Evolutionary conservation across 805 yeast species (phyloP), one percentile per base, ranked within the genome.

Genomic region (Metschnikowia peoriensis): DNA sequence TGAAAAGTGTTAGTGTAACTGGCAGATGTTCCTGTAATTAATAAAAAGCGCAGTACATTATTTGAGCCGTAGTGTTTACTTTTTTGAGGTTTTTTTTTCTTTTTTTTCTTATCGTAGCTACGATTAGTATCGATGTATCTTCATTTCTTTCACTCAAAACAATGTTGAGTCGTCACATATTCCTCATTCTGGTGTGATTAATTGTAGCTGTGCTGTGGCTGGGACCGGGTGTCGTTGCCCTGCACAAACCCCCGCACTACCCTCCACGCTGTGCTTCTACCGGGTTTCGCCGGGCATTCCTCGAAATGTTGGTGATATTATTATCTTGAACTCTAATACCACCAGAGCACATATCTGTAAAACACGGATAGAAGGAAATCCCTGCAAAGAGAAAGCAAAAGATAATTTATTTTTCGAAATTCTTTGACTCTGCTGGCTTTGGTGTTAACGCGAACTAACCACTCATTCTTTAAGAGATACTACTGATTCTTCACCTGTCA

Each of bases 1-100:
- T 41, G 44, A 42, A 22, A 46, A n/a, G 41, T 48, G 48, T 42
- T 44, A 50, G 57, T 48, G 57, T 47, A 39, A 35, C 41, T 41
- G 52, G 49, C 46, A 45, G 34, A 35, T 35, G 52, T 50, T 50
- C 52, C 48, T 49, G 43, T 38, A 44, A 45, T 43, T 38, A 43
- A 50, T 32, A 32, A 4, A 32, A 32, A 41, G 15, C 27, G 52
- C 52, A 49, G 52, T 49, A 49, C 52, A 49, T 49, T 38, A 48
- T 28, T 17, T 34, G 32, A 43, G 10, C 5, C 28, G 46, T 43
- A 43, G 46, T 2, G 2, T 38, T 14, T n/a, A 8, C 2, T 9
- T n/a, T 12, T 10, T n/a, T 6, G 28, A 28, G 9, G n/a, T 15
- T 15, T 27, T 32, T 43, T 43, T 16, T 42, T 41, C 22, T 38